Conservation (phyloP, 768 basidiomycete genomes). For the Pleurotus djamor region DNA sequence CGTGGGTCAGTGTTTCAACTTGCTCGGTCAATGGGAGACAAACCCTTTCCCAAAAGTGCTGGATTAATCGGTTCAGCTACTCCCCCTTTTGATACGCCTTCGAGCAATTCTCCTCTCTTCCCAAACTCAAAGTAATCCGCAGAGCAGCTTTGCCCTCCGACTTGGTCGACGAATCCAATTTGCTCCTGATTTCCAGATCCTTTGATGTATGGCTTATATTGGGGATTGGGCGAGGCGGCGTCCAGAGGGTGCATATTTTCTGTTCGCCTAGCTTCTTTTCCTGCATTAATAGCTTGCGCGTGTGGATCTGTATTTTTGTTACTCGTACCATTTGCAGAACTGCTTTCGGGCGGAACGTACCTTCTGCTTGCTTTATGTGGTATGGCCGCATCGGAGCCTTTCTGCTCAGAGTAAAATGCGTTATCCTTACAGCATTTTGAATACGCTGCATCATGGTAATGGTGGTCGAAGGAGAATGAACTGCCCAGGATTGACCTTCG, state of each 20-base stretch:
- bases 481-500: too few relatives aligned
- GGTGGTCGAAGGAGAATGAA: too few relatives aligned
- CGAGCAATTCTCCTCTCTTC: not conserved
- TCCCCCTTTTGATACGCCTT: not conserved
- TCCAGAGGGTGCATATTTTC: not conserved
- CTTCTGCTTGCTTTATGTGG: not conserved
- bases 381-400: not conserved
- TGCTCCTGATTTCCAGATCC: not conserved
- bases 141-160: not conserved
- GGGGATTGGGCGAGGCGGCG: not conserved
- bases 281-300: not conserved
- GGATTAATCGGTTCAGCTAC: not conserved
- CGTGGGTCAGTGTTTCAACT: not conserved
- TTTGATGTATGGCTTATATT: not conserved
- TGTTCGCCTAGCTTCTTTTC: not conserved
- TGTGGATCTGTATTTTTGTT: not conserved
- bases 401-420: too few relatives aligned
- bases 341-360: not conserved
- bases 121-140: not conserved
- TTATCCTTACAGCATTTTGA: too few relatives aligned
- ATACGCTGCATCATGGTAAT: not conserved
- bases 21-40: not conserved
- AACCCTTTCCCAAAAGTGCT: not conserved
- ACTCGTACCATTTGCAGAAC: not conserved
- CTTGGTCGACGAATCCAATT: not conserved